Conservation (phyloP, 2,329 filamentous ascomycete genomes). For the Ophiocordyceps sinensis region DNA sequence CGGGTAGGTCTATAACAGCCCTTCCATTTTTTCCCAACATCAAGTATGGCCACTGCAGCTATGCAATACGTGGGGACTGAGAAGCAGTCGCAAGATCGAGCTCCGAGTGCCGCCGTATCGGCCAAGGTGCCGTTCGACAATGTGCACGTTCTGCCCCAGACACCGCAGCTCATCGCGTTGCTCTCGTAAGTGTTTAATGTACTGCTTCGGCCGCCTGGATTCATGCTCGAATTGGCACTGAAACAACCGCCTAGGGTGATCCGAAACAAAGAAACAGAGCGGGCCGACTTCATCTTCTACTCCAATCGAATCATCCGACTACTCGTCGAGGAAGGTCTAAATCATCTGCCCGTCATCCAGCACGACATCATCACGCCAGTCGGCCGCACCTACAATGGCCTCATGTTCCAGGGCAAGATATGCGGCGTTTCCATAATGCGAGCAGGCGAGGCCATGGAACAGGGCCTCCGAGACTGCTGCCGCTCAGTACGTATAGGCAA, state of each 20-base stretch:
- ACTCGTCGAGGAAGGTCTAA: conserved; percentile 90
- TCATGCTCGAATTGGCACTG: no score
- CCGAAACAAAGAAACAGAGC: conserved; percentile 74
- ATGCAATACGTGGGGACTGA: background rate
- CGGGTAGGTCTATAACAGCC: no score
- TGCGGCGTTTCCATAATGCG: conserved; percentile 98
- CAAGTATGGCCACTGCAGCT: no score
- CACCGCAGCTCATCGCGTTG: conserved; percentile 90
- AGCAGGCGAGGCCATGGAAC: conserved; percentile 96
- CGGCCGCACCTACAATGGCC: conserved; percentile 73
- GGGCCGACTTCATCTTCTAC: conserved; percentile 98
- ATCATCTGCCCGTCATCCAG: conserved; percentile 84
- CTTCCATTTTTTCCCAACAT: no score
- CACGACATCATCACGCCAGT: conserved; percentile 85
- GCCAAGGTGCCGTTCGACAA: conserved; percentile 69
- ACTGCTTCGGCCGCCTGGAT: no score
- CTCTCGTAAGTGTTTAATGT: conserved; percentile 60
- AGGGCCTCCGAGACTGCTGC: conserved; percentile 90
- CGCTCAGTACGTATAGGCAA: conserved; percentile 96
- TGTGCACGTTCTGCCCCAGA: conserved; percentile 81
- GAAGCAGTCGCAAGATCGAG: conserved; percentile 62
- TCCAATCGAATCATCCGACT: conserved; percentile 96
- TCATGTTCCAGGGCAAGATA: conserved; percentile 95
- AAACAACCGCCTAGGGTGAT: conserved; percentile 56
- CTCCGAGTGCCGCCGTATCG: conserved; percentile 80